Evolutionary conservation across 202 grass and related monocot species (phyloP), one percentile per base, ranked within the genome.

Genomic region (Bolboschoenoplectus hybrid): DNA sequence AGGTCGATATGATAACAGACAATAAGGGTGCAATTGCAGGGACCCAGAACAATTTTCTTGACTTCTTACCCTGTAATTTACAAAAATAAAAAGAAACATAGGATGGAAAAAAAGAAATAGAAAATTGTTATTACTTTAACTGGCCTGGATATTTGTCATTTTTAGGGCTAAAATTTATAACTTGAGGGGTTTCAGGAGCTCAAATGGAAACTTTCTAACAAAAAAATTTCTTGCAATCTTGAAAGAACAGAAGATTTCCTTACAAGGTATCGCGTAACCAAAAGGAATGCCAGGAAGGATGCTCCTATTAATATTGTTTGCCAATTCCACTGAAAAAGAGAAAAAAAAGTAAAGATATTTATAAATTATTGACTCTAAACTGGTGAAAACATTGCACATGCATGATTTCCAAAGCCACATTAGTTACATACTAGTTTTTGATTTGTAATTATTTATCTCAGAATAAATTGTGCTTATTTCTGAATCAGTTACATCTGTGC

Each of bases 251-350:
- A n/a, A 35, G 7, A 60, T 5, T 76, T 84, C 3, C 97, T 88
- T 88, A 98, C 97, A 35, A 98, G 82, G 80, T 92, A 92, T 82
- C 94, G 96, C 0, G 93, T 85, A 66, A 87, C 49, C 52, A 99
- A 85, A 86, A 99, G 97, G 87, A 99, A 97, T 63, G 61, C 74
- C 55, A 99, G 87, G 66, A 99, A 99, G 63, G 88, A 5, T 44
- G 85, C 51, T 26, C 88, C 88, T 40, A 99, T 99, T 74, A 94
- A 58, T 82, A 99, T 91, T 55, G 97, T 97, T 84, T 94, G 89
- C 97, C 97, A 99, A 74, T 99, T 99, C 93, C 93, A 97, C 97
- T 99, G 87, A 76, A 93, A 88, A 50, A 61, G 55, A 44, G n/a
- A 45, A 17, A 61, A 61, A 44, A 26, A 45, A 17, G 4, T 35